These are phyloP conservation scores for Wickerhamomyces bovis DNA, from an alignment of 805 yeast species.

Conservation along the genomic window DNA sequence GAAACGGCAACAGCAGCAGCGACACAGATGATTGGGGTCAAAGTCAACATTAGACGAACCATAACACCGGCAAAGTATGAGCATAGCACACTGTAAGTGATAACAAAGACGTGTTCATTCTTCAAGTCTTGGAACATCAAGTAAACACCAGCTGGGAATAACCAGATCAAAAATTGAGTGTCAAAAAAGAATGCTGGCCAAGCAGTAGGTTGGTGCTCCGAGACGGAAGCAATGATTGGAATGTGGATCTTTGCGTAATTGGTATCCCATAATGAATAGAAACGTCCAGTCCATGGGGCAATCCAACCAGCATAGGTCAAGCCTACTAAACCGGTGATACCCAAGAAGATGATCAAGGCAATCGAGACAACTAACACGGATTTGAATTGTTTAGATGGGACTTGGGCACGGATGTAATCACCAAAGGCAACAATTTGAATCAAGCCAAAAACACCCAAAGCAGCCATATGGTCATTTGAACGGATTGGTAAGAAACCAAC, in stretches of 20 bases:
- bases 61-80: slow-evolving; percentile 98
- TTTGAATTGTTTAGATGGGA: slow-evolving; percentile 68
- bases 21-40: slow-evolving; percentile 95
- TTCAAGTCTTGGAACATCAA: slow-evolving; percentile 81
- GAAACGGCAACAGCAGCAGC: slow-evolving; percentile 86
- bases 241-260: slow-evolving; percentile 95
- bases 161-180: slow-evolving; percentile 88
- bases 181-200: slow-evolving; percentile 99
- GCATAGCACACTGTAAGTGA: slow-evolving; percentile 87
- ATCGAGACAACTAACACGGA: slow-evolving; percentile 59
- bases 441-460: slow-evolving; percentile 94
- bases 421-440: slow-evolving; percentile 87
- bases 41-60: slow-evolving; percentile 95
- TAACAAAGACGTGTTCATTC: slow-evolving; percentile 89
- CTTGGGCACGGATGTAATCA: slow-evolving; percentile 67
- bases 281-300: slow-evolving; percentile 99
- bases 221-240: slow-evolving; percentile 97
- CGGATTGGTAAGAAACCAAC: slow-evolving; percentile 96
- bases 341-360: slow-evolving; percentile 48
- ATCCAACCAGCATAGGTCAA: slow-evolving; percentile 89
- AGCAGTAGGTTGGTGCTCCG: slow-evolving; percentile 99
- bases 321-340: slow-evolving; percentile 64
- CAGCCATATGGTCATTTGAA: slow-evolving; percentile 97
- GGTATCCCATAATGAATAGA: slow-evolving; percentile 97
- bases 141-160: slow-evolving; percentile 97